Evolutionary conservation across 305 asterid species (phyloP), one percentile per base, ranked within the genome.

Genomic region (Fraxinus paxiana): DNA sequence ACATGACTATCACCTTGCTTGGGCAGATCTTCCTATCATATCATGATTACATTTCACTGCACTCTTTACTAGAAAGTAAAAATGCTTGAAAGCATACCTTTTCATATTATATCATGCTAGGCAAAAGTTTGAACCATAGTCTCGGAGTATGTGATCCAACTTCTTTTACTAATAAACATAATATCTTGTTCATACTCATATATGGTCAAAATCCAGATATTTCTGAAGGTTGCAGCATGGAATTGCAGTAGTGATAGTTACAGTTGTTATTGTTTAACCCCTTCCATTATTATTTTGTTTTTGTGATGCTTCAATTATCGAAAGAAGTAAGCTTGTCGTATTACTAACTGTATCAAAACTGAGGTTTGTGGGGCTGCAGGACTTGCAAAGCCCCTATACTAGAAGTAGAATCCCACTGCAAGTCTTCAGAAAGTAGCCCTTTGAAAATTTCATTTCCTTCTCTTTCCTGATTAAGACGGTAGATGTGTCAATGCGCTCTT

Each of bases 1-100:
- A 18, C 78, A 74, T 78, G 73, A 35, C 61, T 75, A 56, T 75
- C 28, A 34, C 65, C 74, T 75, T 24, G 56, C 74, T 61, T 83
- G 51, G 76, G 54, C 54, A 63, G 71, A 78, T 38, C 30, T 65
- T 71, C 63, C 77, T 24, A 34, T 75, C 80, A 74, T 76, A 38
- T 72, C 76, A 79, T 77, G 81, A 51, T 38, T 31, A 75, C 77
- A 56, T 70, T 79, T 31, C 79, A 20, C 71, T 61, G 38, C 33
- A n/a, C 63, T 35, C 69, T 56, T 77, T 34, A 83, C 76, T 65
- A 43, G 71, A 38, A 67, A 72, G 74, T 48, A 43, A 43, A 75
- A 48, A 75, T 51, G 41, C 46, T 75, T 77, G 71, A 81, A 80
- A 78, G 12, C 17, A 5, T 72, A 26, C 73, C 56, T 41, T 71